A percentile compares a stretch with the other conserved stretches of the same genome.
Evolutionary conservation across 192 early-diverging fungal genomes (phyloP).

Genomic region (Powellomyces hirtus): DNA sequence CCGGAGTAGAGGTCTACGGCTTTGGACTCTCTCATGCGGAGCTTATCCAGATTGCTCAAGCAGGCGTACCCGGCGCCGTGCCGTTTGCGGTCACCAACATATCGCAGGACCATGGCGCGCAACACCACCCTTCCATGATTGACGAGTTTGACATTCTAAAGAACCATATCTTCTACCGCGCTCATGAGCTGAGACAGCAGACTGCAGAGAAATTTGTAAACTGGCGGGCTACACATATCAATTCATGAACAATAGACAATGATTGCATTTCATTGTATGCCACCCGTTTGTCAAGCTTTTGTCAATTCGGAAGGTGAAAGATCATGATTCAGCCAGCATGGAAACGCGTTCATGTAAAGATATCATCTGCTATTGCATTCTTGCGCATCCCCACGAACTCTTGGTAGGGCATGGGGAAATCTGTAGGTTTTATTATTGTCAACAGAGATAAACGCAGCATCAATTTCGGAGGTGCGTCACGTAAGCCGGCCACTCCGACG

Average conservation of each 20-base stretch:
- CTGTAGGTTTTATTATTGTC: no score
- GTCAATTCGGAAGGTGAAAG: no score
- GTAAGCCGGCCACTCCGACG: no score
- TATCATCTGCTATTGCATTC: no score
- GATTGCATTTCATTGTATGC: background rate
- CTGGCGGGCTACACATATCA: constrained; percentile 36
- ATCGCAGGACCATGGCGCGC: background rate
- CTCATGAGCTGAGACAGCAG: constrained; percentile 50
- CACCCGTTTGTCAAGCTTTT: no score
- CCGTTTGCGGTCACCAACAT: constrained; percentile 51
- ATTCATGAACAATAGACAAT: background rate
- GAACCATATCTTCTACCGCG: constrained; percentile 50
- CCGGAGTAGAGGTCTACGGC: constrained; percentile 57
- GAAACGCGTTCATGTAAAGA: no score
- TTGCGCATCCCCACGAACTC: no score
- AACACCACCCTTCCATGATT: background rate
- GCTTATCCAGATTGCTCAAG: constrained; percentile 42
- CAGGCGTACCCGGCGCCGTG: constrained; percentile 44
- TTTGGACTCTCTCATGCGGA: constrained; percentile 53
- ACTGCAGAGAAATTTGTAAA: constrained; percentile 59
- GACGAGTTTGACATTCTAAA: constrained; percentile 51
- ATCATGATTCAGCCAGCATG: no score
- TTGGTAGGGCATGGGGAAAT: no score
- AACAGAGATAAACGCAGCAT: no score
- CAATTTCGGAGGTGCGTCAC: no score